Evolutionary conservation across 495 filamentous ascomycete genomes (phyloP).

Genomic region (Ascodesmis nigricans): DNA sequence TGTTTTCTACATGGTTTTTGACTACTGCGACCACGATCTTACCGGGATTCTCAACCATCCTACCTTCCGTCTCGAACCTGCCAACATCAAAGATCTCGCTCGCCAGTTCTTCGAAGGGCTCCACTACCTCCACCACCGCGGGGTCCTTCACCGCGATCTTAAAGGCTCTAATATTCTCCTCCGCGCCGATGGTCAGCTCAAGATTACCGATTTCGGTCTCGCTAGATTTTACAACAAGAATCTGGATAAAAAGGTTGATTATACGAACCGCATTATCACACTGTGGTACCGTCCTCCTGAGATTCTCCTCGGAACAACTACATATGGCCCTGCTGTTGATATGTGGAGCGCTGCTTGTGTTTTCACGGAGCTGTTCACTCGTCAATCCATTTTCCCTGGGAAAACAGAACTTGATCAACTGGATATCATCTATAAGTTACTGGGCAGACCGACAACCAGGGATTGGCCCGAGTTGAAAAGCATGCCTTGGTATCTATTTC

Average conservation of each 20-base stretch:
- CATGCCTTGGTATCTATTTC: constrained; percentile 89
- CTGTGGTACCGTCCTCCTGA: constrained; percentile 94
- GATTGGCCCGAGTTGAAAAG: constrained; percentile 78
- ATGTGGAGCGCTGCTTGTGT: constrained; percentile 98
- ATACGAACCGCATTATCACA: constrained; percentile 96
- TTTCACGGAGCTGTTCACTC: constrained; percentile 88
- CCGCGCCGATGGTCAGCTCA: constrained; percentile 66
- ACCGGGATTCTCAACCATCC: constrained; percentile 76
- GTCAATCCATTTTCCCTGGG: constrained; percentile 84
- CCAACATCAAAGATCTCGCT: constrained; percentile 84
- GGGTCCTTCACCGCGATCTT: constrained; percentile 88
- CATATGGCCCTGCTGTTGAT: constrained; percentile 85
- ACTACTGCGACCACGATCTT: constrained; percentile 89
- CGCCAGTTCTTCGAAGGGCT: constrained; percentile 87
- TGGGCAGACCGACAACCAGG: constrained; percentile 63
- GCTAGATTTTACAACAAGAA: constrained; percentile 87
- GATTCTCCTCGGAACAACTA: constrained; percentile 78
- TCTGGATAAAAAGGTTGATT: constrained; percentile 62
- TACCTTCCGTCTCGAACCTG: constrained; percentile 60
- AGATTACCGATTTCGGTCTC: constrained; percentile 89
- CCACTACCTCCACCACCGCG: constrained; percentile 79
- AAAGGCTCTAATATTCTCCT: constrained; percentile 90
- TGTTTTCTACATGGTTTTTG: constrained; percentile 99
- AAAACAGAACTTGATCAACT: constrained; percentile 89
- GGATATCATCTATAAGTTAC: constrained; percentile 80